These are phyloP conservation scores for Dioszegia crocea DNA, from an alignment of 768 basidiomycete genomes.

Conservation along the genomic window DNA sequence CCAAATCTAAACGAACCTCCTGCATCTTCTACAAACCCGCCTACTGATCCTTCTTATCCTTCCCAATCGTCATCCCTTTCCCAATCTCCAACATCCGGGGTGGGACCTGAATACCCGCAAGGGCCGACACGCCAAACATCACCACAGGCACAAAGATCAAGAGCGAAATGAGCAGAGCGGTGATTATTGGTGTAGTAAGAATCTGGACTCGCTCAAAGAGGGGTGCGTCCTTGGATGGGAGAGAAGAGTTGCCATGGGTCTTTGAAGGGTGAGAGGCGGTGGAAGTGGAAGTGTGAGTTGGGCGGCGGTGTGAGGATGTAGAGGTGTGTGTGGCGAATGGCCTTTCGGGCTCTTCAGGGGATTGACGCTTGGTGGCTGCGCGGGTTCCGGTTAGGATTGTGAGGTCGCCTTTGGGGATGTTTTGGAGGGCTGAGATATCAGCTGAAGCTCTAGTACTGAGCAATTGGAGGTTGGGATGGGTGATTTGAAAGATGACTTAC, in stretches of 20 bases:
- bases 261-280: background rate
- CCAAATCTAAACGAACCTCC: too few relatives aligned
- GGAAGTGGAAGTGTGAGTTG: slow-evolving; percentile 10
- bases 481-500: background rate
- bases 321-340: slow-evolving; percentile 33
- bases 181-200: slow-evolving; percentile 45
- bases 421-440: slow-evolving; percentile 5
- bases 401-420: slow-evolving; percentile 18
- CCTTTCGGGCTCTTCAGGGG: slow-evolving; percentile 15
- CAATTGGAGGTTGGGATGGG: background rate
- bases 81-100: slow-evolving; percentile 47
- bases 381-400: slow-evolving; percentile 32
- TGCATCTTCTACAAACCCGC: too few relatives aligned
- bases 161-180: slow-evolving; percentile 39
- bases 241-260: slow-evolving; percentile 16
- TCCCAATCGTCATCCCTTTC: slow-evolving; percentile 33
- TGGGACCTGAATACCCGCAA: slow-evolving; percentile 46
- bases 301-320: slow-evolving; percentile 8
- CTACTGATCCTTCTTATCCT: slow-evolving; percentile 48
- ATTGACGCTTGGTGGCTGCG: slow-evolving; percentile 22
- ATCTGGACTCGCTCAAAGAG: slow-evolving; percentile 39
- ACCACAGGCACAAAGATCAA: slow-evolving; percentile 42
- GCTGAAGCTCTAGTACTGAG: background rate
- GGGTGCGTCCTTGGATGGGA: slow-evolving; percentile 30
- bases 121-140: slow-evolving; percentile 31